Percentiles rank a stretch among this genome's conserved stretches.
These are phyloP conservation scores for Pluteus cervinus DNA, from an alignment of 768 basidiomycete species.

Conservation along the genomic window DNA sequence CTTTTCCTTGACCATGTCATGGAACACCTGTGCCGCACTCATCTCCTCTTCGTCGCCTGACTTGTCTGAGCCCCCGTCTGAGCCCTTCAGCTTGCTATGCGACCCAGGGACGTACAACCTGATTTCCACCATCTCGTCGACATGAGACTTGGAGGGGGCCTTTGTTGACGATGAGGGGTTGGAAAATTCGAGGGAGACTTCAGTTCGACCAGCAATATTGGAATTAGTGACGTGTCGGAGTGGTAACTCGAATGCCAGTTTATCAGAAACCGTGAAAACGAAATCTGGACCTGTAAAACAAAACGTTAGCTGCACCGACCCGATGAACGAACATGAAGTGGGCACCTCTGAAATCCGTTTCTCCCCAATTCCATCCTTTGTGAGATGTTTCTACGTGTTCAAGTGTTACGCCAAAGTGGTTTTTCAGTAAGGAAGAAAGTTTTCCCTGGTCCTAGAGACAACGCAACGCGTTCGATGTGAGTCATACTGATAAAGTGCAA, in stretches of 20 bases:
- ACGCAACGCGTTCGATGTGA: constrained; percentile 1
- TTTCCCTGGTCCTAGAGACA: constrained; percentile 81
- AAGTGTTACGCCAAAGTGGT: constrained; percentile 78
- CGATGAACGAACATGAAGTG: constrained; percentile 3
- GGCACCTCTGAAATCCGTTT: constrained; percentile 88
- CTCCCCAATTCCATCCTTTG: constrained; percentile 99
- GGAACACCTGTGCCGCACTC: constrained; percentile 93
- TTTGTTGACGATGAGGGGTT: constrained; percentile 38
- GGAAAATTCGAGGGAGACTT: constrained; percentile 97
- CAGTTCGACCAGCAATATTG: constrained; percentile 94
- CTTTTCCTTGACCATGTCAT: constrained; percentile 92
- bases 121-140: constrained; percentile 93
- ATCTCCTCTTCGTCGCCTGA: constrained; percentile 75
- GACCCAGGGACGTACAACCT: constrained; percentile 93
- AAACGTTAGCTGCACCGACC: constrained; percentile 3
- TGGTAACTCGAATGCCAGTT: constrained; percentile 86
- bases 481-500: neutral
- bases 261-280: constrained; percentile 84
- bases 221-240: constrained; percentile 87
- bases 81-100: constrained; percentile 50
- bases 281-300: constrained; percentile 71
- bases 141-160: constrained; percentile 29
- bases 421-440: constrained; percentile 73
- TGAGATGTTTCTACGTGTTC: constrained; percentile 84
- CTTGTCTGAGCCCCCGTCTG: constrained; percentile 70